A percentile compares a stretch with the other conserved stretches of the same genome.
Conservation (phyloP, 2,329 filamentous ascomycete species). For the Grosmannia huntii region DNA sequence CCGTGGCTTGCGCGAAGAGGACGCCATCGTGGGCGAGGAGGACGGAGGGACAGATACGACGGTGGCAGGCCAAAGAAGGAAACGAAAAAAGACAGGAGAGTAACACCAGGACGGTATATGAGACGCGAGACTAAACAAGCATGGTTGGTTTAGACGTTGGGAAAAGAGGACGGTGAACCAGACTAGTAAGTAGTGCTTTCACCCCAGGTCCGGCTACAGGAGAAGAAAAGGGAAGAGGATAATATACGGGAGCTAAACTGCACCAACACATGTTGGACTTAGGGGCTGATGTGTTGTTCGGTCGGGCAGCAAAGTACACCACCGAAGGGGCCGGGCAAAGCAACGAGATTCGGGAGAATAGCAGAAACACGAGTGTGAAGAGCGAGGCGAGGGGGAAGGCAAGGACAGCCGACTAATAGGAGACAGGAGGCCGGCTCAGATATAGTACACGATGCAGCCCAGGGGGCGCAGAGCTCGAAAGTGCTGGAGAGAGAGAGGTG, state of each 20-base stretch:
- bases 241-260: neutral
- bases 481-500: too few species aligned
- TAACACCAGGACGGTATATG: neutral
- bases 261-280: slow-evolving; percentile 1
- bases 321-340: neutral
- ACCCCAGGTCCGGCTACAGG: neutral
- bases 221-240: neutral
- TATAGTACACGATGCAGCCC: too few species aligned
- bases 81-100: neutral
- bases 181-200: neutral
- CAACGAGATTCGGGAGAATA: neutral
- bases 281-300: neutral
- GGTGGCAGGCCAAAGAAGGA: neutral
- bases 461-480: too few species aligned
- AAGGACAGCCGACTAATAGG: neutral
- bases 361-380: neutral
- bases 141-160: neutral
- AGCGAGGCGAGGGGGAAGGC: neutral
- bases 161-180: neutral
- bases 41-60: neutral
- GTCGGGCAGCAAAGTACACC: slow-evolving; percentile 7
- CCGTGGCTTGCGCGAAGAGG: slow-evolving; percentile 29
- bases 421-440: neutral
- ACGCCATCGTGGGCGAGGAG: slow-evolving; percentile 26
- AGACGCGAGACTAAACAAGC: neutral